Evolutionary conservation across 257 asterid genomes (phyloP), one percentile per base, ranked within the genome.

Genomic region (Asclepias syriaca): DNA sequence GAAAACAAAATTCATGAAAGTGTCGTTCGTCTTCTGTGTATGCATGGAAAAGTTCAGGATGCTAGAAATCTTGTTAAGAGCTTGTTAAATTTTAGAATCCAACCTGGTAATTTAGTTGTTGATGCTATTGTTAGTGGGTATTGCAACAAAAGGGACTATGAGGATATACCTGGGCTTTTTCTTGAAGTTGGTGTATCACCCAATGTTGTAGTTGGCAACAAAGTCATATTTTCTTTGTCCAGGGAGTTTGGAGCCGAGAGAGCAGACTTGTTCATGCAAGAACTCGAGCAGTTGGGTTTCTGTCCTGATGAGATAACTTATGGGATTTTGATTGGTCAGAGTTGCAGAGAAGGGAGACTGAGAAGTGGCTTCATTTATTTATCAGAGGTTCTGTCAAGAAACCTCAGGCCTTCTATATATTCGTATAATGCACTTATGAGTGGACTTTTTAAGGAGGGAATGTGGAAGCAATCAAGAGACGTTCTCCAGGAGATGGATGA

Each of bases 381-480:
- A 32, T 88, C 92, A 0, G 90, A 87, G 15, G 81, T 88, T 70
- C 74, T 84, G 70, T 82, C 96, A 15, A 83, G 89, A 77, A 84
- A 84, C 73, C 79, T 85, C 50, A 87, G 77, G 72, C 99, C 97
- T 24, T 75, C 81, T 78, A 49, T 81, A 40, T 72, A 81, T 83
- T 86, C 99, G 34, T 95, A 90, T 71, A 88, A 91, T 81, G 92
- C 99, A 53, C 80, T 95, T 68, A 78, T 95, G 51, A 80, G 97
- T 78, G 92, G 89, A n/a, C 76, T 90, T 65, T 84, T 87, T 72
- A 86, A 83, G 81, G 87, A 80, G 78, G 91, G 86, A 55, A 71
- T 92, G 96, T 90, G 96, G 95, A 80, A 73, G 81, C 92, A 87
- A 73, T 59, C 83, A 60, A 79, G 66, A 56, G 88, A 87, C 40